phyloP scores from a whole-genome alignment of 805 yeast species.

The Kluyveromyces dobzhanskii region DNA sequence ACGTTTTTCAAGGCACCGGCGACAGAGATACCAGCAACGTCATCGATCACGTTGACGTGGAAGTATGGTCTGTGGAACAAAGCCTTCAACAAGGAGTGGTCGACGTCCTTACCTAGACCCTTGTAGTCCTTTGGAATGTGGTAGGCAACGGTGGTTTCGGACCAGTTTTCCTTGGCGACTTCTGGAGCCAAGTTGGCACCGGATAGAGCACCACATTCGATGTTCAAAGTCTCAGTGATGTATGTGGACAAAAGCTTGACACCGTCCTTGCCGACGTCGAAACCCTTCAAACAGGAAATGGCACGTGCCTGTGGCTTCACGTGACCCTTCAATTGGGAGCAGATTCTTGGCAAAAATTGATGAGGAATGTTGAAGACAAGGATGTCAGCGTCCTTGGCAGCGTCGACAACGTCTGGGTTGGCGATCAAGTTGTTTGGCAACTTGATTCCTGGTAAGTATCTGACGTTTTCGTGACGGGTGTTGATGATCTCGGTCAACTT shows the following conservation, averaged over 20 bases:
- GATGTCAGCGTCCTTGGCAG: conserved; percentile 76
- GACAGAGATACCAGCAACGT: conserved; percentile 91
- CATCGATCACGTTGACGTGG: conserved; percentile 89
- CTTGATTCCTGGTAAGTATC: conserved; percentile 81
- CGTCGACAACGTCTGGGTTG: conserved; percentile 69
- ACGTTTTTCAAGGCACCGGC: conserved; percentile 97
- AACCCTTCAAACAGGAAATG: conserved; percentile 91
- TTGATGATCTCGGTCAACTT: conserved; percentile 88
- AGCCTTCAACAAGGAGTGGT: conserved; percentile 60
- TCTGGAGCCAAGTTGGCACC: conserved; percentile 98
- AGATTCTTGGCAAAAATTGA: conserved; percentile 79
- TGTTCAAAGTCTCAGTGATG: conserved; percentile 71
- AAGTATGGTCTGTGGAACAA: conserved; percentile 96
- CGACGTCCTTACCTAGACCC: conserved; percentile 45
- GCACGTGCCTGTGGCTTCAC: conserved; percentile 70
- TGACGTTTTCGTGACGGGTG: conserved; percentile 85
- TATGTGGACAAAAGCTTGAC: conserved; percentile 75
- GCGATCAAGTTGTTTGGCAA: conserved; percentile 85
- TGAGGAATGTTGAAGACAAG: conserved; percentile 94
- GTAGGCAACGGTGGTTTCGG: conserved; percentile 96
- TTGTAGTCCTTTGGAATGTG: conserved; percentile 54
- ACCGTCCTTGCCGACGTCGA: conserved; percentile 79
- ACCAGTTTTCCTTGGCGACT: conserved; percentile 92
- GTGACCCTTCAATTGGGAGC: conserved; percentile 68
- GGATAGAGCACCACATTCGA: conserved; percentile 91